Evolutionary conservation across 352 stramenopile species (phyloP), one percentile per base, ranked within the genome.

Genomic region (Phytopythium kandeliae): DNA sequence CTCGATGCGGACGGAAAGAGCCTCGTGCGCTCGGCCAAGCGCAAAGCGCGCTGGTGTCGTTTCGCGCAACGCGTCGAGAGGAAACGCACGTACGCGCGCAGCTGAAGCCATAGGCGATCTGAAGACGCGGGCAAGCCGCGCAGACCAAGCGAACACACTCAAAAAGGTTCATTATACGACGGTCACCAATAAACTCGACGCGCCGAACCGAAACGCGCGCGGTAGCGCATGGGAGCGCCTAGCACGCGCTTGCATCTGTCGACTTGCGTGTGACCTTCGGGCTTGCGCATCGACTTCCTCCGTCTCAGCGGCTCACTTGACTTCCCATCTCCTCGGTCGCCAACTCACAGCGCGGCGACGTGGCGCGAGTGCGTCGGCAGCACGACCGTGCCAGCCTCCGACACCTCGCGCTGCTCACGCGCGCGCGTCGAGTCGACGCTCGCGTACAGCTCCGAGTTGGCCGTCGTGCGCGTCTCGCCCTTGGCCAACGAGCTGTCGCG

Each of bases 361-460:
- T 30, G n/a, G 2, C 30, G 45, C 9, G 10, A 3, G 24, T 51
- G 28, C n/a, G 45, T 40, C 30, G 45, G 45, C 19, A 51, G 45
- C 45, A 51, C 45, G 4, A 51, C 45, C 45, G 45, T 57, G 30
- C 26, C 33, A 6, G 46, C 24, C 17, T 58, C 46, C 17, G 58
- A 57, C 11, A 31, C 16, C 22, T 65, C 58, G 30, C 10, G 10
- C 10, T 40, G 45, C 28, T 40, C 45, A 21, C 24, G 45, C 9
- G 59, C 59, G 19, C 59, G 59, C 36, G 50, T 54, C 19, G 59
- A 63, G 25, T 67, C 65, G 33, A 75, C 57, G 47, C 65, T 78
- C 35, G 65, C 69, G 46, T 72, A 78, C 21, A 74, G 49, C 28
- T 78, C 66, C 42, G 66, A 75, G 49, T 74, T 67, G 7, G 66